These are phyloP conservation scores for Lithohypha guttulata DNA, from an alignment of 2,329 filamentous ascomycete species.

Conservation along the genomic window DNA sequence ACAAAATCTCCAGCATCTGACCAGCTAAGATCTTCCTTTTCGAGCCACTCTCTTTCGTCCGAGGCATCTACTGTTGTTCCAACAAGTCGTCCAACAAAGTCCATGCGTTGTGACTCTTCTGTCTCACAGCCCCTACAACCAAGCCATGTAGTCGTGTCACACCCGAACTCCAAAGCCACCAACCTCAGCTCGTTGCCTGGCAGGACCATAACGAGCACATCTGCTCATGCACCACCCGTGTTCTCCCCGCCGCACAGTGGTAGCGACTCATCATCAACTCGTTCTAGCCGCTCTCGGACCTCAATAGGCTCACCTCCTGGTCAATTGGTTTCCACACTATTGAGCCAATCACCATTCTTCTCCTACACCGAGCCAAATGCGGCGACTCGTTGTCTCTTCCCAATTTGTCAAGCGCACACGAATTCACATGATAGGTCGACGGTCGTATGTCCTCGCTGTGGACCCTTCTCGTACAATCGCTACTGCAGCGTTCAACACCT, in stretches of 20 bases:
- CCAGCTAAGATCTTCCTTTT: not conserved
- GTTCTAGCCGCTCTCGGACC: no score
- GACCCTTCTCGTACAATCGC: constrained; percentile 28
- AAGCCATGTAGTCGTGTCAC: no score
- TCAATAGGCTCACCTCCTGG: constrained; percentile 26
- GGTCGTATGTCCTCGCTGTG: constrained; percentile 31
- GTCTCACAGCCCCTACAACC: not conserved
- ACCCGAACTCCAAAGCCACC: no score
- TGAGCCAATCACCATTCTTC: not conserved
- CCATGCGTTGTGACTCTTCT: not conserved
- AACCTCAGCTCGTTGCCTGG: no score
- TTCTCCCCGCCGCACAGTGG: no score
- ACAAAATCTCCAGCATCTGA: not conserved
- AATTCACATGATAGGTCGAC: constrained; percentile 23
- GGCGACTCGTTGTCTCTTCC: constrained; percentile 23
- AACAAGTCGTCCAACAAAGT: not conserved
- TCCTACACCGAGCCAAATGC: not conserved
- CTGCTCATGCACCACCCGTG: no score
- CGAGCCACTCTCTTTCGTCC: not conserved
- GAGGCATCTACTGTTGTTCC: not conserved
- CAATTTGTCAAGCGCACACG: not conserved
- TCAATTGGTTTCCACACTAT: constrained; percentile 21
- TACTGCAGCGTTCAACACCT: constrained; percentile 32
- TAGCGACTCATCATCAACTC: no score
- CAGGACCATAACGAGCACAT: no score